Evolutionary conservation across 108 stramenopile species (phyloP), one percentile per base, ranked within the genome.

Genomic region (Nannochloropsis oceanica): DNA sequence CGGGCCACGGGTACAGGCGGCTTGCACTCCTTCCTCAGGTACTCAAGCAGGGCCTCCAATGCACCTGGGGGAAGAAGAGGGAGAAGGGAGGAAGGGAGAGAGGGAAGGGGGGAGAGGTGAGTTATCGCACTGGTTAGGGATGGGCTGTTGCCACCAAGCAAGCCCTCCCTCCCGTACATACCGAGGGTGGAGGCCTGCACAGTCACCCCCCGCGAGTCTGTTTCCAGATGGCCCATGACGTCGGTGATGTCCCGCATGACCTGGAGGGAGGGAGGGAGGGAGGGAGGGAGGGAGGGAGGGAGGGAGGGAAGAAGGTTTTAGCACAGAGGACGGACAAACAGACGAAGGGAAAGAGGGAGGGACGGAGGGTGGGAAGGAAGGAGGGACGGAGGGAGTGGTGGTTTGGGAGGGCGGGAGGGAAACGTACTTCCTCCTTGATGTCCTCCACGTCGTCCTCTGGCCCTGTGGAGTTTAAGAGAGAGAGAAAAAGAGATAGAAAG

Each of bases 1-100:
- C 93, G 92, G 89, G 95, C 95, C 12, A 99, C 97, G 44, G 98
- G 98, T 85, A 99, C 97, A 13, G 99, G 99, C 0, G 97, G 97
- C 85, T 97, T 93, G 79, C 96, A 96, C 73, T 97, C 96, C 85
- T 95, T 95, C 25, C 96, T 93, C 44, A 99, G 93, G 91, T 98
- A 98, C 92, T 98, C 95, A 42, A 99, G 93, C 86, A 99, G 89
- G 20, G 99, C 99, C 91, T 99, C 99, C 44, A 99, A 92, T 5
- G 99, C 97, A 8, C 99, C 99, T n/a, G n/a, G n/a, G n/a, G n/a
- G n/a, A n/a, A n/a, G n/a, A n/a, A n/a, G n/a, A n/a, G n/a, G n/a
- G n/a, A n/a, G n/a, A n/a, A n/a, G n/a, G n/a, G n/a, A n/a, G n/a
- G n/a, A n/a, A n/a, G n/a, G n/a, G n/a, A n/a, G n/a, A n/a, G n/a